Evolutionary conservation across 2,329 filamentous ascomycete species (phyloP).

Genomic region (Fusarium napiforme): DNA sequence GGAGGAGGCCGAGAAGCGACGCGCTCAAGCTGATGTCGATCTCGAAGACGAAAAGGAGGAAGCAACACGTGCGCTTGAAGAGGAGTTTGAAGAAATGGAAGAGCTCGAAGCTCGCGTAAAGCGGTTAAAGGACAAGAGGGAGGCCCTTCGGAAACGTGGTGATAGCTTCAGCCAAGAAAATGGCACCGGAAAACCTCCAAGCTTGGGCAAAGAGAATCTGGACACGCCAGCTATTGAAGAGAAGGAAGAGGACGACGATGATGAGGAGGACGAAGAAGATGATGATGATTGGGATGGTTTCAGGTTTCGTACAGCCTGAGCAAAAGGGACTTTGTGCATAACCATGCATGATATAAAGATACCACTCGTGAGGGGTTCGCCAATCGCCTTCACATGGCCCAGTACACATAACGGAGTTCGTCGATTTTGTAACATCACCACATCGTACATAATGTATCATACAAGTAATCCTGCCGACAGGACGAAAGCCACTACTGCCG

Average conservation of each 20-base stretch:
- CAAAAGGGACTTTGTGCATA: neutral
- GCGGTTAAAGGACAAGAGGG: constrained; percentile 75
- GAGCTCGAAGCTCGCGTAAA: constrained; percentile 78
- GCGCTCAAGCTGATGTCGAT: constrained; percentile 65
- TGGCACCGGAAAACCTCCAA: constrained; percentile 35
- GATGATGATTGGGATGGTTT: constrained; percentile 72
- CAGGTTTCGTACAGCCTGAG: constrained; percentile 53
- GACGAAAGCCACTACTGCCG: neutral
- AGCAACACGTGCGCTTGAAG: constrained; percentile 76
- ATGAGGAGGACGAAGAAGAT: constrained; percentile 62
- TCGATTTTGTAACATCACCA: constrained; percentile 38
- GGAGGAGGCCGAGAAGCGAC: constrained; percentile 63
- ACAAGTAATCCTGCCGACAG: constrained; percentile 29
- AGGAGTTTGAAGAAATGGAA: constrained; percentile 87
- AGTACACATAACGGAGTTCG: constrained; percentile 9
- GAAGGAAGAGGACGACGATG: constrained; percentile 60
- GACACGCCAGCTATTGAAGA: constrained; percentile 49
- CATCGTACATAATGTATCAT: constrained; percentile 45
- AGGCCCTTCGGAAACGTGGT: constrained; percentile 66
- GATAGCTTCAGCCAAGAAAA: constrained; percentile 46
- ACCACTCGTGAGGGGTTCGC: neutral
- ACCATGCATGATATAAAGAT: neutral
- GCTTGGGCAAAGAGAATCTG: constrained; percentile 45
- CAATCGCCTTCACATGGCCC: neutral
- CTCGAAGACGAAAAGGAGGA: constrained; percentile 79